A percentile compares a stretch with the other conserved stretches of the same genome.
phyloP scores from a whole-genome alignment of 805 yeast species.

The Scheffersomyces spartinae region DNA sequence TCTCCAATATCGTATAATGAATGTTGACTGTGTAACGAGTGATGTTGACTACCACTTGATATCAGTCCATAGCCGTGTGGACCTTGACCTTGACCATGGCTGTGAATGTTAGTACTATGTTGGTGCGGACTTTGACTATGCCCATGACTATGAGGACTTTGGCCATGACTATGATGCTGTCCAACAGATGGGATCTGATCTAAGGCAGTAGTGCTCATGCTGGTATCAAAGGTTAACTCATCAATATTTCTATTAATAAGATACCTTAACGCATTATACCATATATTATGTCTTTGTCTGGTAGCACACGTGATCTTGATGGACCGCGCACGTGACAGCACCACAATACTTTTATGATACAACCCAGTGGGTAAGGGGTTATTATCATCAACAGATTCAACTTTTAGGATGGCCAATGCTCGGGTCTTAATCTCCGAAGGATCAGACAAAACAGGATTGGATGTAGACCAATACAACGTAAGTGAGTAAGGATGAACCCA shows the following conservation, averaged over 20 bases:
- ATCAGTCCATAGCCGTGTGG: no score
- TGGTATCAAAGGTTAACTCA: slow-evolving; percentile 40
- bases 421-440: slow-evolving; percentile 57
- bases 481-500: slow-evolving; percentile 95
- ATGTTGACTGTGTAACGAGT: no score
- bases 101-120: no score
- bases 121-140: no score
- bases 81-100: no score
- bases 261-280: slow-evolving; percentile 79
- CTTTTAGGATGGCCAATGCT: slow-evolving; percentile 70
- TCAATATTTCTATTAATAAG: slow-evolving; percentile 55
- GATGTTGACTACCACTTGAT: no score
- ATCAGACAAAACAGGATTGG: slow-evolving; percentile 65
- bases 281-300: slow-evolving; percentile 76
- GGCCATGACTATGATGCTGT: no score
- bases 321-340: slow-evolving; percentile 54
- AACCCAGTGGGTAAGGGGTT: slow-evolving; percentile 87
- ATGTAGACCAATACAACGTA: slow-evolving; percentile 80
- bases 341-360: slow-evolving; percentile 71
- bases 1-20: no score
- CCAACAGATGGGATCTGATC: no score
- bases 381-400: slow-evolving; percentile 70
- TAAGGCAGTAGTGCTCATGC: no score
- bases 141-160: no score
- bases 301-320: slow-evolving; percentile 81